Evolutionary conservation across 768 basidiomycete genomes (phyloP), one percentile per base, ranked within the genome.

Genomic region (Dictyophora rubrovolvata): DNA sequence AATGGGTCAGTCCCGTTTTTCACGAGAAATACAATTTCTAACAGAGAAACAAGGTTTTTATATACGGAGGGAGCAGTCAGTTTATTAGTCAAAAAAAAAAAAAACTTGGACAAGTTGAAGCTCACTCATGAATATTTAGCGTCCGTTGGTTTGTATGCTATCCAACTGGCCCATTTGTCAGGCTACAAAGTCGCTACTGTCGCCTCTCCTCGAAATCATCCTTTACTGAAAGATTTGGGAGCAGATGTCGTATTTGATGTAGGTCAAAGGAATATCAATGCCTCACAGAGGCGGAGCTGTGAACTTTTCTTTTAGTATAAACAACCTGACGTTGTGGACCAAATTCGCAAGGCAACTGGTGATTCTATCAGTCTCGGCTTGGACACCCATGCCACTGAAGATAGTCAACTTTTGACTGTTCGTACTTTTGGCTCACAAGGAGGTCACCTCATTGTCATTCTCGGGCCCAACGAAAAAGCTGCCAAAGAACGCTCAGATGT

Each of bases 141-240:
- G 1, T 56, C 67, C 4, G 70, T 71, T n/a, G 73, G 74, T 0
- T 65, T 67, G 28, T 70, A 64, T 59, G 73, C 74, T 0, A 68
- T 79, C 17, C 73, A 76, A 61, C 70, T 79, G 16, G 73, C 74
- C 1, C 72, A 73, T 36, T 65, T 74, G 2, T 64, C 74, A 0
- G 79, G 79, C 16, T 70, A 77, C 59, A 70, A 70, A 22, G 74
- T 79, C 50, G 69, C 77, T 18, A 71, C 78, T 7, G 77, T 76
- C 21, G 72, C 76, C 4, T 78, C 77, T 0, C 67, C 72, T 16
- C 62, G 65, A 35, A 75, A 77, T 61, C 68, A 70, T 49, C 69
- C 67, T 0, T 64, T 73, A 17, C 62, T 79, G 18, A 71, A 70
- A 48, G 61, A 65, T 1, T 65, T 76, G 9, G 79, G 80, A 4